Base-by-base conservation (phyloP, 805 yeast genomes). In the Candida nitratophila region DNA sequence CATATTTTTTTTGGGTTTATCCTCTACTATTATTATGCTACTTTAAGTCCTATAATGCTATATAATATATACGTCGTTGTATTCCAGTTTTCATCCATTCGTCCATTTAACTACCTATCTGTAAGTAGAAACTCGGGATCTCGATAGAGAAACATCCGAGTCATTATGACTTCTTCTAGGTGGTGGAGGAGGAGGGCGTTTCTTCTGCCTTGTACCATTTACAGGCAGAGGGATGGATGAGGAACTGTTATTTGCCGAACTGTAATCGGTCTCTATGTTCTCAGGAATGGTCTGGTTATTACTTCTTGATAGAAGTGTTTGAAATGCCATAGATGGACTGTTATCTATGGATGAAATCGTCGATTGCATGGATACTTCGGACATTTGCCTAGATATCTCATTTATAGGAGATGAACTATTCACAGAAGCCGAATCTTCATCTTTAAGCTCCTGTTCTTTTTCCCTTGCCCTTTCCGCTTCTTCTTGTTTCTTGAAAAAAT, bases 181-280 rank as follows among this genome's bases (percentile, higher is more conserved):
- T 30, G 52, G 56, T 7, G 56, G 56, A 12, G 58, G 58, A 10
- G 56, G 55, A 8, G 41, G 41, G 4, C 31, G 24, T 39, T 15
- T 22, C 20, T 16, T 29, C 7, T 29, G 17, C 14, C 19, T 17
- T 15, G 35, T n/a, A 6, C 4, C 16, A n/a, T n/a, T n/a, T n/a
- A n/a, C n/a, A 7, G 35, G 35, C 12, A 32, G 17, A 6, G 24
- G 11, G 16, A 34, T 16, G 4, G 37, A 34, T 11, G 37, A 6
- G 4, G 37, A 20, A 12, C 37, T 20, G n/a, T 34, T 20, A 21
- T 34, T 20, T 3, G 10, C 14, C 7, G 35, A 32, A 17, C 35
- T 32, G n/a, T 32, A 32, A 17, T 34, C 37, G 3, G n/a, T 20
- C 17, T 34, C 37, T 7, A 19, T 20, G 7, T 19, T 20, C n/a